Percentiles rank a stretch among this genome's conserved stretches.
These are phyloP conservation scores for Megacollybia marginata DNA, from an alignment of 768 basidiomycete genomes.

Conservation along the genomic window DNA sequence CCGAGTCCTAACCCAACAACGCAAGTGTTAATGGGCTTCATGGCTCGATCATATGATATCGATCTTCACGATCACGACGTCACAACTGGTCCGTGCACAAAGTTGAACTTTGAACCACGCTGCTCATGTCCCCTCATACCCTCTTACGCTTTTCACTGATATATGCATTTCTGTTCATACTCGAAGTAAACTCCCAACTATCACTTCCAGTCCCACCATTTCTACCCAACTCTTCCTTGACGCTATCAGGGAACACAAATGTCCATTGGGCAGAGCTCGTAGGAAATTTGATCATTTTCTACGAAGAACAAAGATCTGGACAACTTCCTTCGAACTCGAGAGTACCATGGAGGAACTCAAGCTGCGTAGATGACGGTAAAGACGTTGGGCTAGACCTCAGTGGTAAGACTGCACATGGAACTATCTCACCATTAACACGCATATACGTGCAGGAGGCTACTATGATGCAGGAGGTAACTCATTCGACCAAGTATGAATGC, in stretches of 20 bases:
- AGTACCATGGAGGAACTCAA: conserved; percentile 84
- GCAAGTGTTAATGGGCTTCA: conserved; percentile 53
- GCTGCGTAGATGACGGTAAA: conserved; percentile 67
- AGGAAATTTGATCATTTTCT: conserved; percentile 80
- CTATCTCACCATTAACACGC: not conserved
- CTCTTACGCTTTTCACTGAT: not conserved
- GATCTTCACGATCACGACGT: not conserved
- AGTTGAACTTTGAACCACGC: not conserved
- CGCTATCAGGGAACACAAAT: conserved; percentile 42
- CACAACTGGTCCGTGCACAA: not conserved
- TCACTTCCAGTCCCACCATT: conserved; percentile 59
- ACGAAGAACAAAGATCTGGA: conserved; percentile 87
- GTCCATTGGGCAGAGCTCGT: conserved; percentile 77
- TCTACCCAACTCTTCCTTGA: conserved; percentile 48
- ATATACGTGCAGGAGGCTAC: conserved; percentile 48
- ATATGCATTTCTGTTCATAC: conserved; percentile 17
- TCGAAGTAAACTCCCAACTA: conserved; percentile 43
- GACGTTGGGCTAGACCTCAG: conserved; percentile 69
- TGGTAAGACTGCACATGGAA: conserved; percentile 27
- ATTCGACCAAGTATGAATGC: not conserved
- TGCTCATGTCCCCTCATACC: conserved; percentile 13
- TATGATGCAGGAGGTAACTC: conserved; percentile 83
- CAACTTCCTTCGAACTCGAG: conserved; percentile 59
- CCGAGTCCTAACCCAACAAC: conserved; percentile 73
- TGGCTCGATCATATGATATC: not conserved